phyloP scores from a whole-genome alignment of 495 filamentous ascomycete species.

The Xylaria telfairii region DNA sequence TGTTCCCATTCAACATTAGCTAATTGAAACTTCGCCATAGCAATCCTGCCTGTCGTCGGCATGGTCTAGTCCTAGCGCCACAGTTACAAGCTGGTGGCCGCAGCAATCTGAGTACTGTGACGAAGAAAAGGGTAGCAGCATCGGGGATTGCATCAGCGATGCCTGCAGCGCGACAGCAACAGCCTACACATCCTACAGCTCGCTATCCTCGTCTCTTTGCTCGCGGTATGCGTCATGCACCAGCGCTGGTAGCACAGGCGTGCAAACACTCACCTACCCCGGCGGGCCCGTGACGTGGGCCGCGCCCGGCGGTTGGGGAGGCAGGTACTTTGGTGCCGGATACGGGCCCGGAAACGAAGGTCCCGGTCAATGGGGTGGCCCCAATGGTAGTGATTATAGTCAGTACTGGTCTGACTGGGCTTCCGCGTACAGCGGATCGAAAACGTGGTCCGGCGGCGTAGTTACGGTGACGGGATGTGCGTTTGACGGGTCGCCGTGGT shows the following conservation, averaged over 20 bases:
- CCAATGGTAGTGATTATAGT: slow-evolving; percentile 27
- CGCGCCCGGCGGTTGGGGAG: slow-evolving; percentile 33
- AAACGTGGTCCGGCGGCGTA: slow-evolving; percentile 51
- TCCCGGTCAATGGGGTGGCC: slow-evolving; percentile 21
- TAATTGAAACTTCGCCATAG: slow-evolving; percentile 27
- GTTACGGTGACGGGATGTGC: slow-evolving; percentile 56
- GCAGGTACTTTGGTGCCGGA: slow-evolving; percentile 23
- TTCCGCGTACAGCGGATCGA: slow-evolving; percentile 35
- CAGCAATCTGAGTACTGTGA: slow-evolving; percentile 53
- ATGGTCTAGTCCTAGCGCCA: slow-evolving; percentile 38
- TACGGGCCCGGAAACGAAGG: slow-evolving; percentile 16
- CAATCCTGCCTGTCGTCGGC: slow-evolving; percentile 52
- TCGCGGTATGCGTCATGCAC: slow-evolving; percentile 46
- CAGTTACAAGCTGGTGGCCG: slow-evolving; percentile 44
- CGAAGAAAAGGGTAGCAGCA: slow-evolving; percentile 40
- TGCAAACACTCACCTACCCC: slow-evolving; percentile 48
- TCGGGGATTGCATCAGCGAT: slow-evolving; percentile 44
- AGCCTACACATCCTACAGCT: slow-evolving; percentile 46
- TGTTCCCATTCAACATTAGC: neutral
- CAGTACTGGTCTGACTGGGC: slow-evolving; percentile 43
- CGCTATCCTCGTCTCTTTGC: slow-evolving; percentile 51
- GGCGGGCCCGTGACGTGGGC: slow-evolving; percentile 50
- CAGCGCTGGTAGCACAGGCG: slow-evolving; percentile 46
- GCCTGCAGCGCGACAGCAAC: slow-evolving; percentile 49
- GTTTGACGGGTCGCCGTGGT: slow-evolving; percentile 54